Evolutionary conservation across 352 stramenopile species (phyloP), one percentile per base, ranked within the genome.

Genomic region (Phytopythium vexans): DNA sequence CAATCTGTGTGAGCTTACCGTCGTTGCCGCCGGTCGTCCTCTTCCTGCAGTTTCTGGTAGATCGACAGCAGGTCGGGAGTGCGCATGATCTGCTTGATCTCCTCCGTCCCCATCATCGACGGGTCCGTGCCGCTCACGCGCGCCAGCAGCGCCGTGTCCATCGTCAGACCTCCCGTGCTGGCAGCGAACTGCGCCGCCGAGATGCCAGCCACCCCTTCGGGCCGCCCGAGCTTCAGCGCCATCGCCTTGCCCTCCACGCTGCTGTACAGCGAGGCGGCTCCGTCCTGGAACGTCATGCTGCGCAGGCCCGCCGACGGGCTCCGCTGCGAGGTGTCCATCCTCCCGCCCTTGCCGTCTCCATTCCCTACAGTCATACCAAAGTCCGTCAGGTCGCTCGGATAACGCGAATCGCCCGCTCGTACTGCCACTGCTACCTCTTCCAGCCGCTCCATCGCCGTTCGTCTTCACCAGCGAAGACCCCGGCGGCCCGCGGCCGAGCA

Each of bases 1-100:
- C 21, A 49, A 41, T n/a, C 38, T 14, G 12, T 31, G 34, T 35
- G 35, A 16, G 2, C 33, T 2, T 31, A 73, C 65, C 83, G 66
- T 52, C 82, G 63, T 58, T 92, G 85, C 27, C 85, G 71, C 15
- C 82, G 74, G 39, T 92, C 82, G 50, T 95, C 85, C 58, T 93
- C 85, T 64, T 93, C 83, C 44, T 92, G 85, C 2, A 95, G 62
- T 51, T 92, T 95, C 58, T 95, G 84, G 62, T 95, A 95, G 33
- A 95, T 95, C 16, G 78, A 92, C 34, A 95, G 56, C 21, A 95
- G 54, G 51, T 95, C 83, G 1, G 84, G 80, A 8, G 70, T 82
- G 9, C 80, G 77, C 83, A 95, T 95, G 57, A 95, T 93, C 65
- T 93, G 84, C 49, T 89, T 88, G 59, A 95, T 93, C 57, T 93